These are phyloP conservation scores for Agaricus subrufescens DNA, from an alignment of 768 basidiomycete species.

Conservation along the genomic window DNA sequence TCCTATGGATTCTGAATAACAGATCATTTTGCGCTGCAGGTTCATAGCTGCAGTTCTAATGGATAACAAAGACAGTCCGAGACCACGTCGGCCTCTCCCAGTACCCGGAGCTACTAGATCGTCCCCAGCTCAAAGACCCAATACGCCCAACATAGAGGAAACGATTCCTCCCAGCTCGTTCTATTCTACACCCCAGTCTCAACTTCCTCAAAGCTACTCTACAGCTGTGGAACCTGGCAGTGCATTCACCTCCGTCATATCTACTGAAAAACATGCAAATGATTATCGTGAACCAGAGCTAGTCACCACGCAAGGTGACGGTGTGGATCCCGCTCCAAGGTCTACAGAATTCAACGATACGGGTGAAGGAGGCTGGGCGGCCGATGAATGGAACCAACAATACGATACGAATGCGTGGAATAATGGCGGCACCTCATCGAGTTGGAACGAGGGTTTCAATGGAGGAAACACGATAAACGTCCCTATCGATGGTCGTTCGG, in stretches of 20 bases:
- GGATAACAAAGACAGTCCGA: constrained; percentile 44
- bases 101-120: constrained; percentile 31
- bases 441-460: constrained; percentile 15
- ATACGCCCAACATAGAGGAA: constrained; percentile 29
- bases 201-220: constrained; percentile 34
- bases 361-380: constrained; percentile 8
- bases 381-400: constrained; percentile 15
- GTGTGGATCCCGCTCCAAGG: constrained; percentile 29
- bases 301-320: constrained; percentile 38
- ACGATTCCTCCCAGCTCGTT: constrained; percentile 21
- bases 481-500: constrained; percentile 56
- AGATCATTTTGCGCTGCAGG: not conserved
- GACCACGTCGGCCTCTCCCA: constrained; percentile 42
- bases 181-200: constrained; percentile 27
- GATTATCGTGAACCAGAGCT: constrained; percentile 55
- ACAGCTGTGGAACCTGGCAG: constrained; percentile 37
- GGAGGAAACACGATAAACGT: constrained; percentile 25
- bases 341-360: constrained; percentile 33
- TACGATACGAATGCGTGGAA: constrained; percentile 14
- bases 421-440: constrained; percentile 1
- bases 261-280: constrained; percentile 22
- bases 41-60: constrained; percentile 21
- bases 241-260: constrained; percentile 31
- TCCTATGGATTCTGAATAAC: not conserved
- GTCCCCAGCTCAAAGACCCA: constrained; percentile 31